Conservation (phyloP, 345 rosid species). For the Streptanthus diversifolius region DNA sequence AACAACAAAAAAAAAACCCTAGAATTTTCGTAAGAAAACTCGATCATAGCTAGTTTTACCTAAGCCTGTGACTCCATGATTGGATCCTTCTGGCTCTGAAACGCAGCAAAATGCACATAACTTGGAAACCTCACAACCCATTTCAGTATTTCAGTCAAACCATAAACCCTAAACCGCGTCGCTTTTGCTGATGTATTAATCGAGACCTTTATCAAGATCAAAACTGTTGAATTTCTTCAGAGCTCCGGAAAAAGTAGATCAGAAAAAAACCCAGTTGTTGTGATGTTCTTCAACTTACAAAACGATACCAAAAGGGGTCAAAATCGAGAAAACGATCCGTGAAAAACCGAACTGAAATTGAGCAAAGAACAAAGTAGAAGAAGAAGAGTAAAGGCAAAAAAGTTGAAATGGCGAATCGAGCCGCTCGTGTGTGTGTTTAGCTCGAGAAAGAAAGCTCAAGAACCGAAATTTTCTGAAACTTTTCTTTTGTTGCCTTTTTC, state of each 20-base stretch:
- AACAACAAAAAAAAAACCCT: neutral
- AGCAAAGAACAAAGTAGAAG: neutral
- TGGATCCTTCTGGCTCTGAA: constrained; percentile 56
- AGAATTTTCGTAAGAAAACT: neutral
- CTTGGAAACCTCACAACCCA: constrained; percentile 62
- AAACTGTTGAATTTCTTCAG: neutral
- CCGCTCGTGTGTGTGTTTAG: constrained; percentile 27
- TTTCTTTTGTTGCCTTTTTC: neutral
- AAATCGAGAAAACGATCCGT: constrained; percentile 14
- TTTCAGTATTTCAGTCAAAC: constrained; percentile 29
- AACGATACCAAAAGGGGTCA: neutral
- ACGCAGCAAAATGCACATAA: constrained; percentile 58
- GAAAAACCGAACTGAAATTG: neutral
- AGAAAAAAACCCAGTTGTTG: constrained; percentile 4
- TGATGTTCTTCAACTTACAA: constrained; percentile 2
- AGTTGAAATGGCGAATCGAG: constrained; percentile 20
- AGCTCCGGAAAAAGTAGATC: neutral
- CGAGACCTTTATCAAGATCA: constrained; percentile 19
- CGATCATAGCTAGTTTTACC: constrained; percentile 40
- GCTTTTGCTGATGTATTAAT: neutral
- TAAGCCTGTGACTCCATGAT: constrained; percentile 51
- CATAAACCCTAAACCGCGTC: constrained; percentile 29
- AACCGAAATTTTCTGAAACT: constrained; percentile 13
- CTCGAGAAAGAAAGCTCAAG: constrained; percentile 13
- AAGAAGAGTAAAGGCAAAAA: neutral